Evolutionary conservation across 768 basidiomycete genomes (phyloP).

Genomic region (Mycena rosella): DNA sequence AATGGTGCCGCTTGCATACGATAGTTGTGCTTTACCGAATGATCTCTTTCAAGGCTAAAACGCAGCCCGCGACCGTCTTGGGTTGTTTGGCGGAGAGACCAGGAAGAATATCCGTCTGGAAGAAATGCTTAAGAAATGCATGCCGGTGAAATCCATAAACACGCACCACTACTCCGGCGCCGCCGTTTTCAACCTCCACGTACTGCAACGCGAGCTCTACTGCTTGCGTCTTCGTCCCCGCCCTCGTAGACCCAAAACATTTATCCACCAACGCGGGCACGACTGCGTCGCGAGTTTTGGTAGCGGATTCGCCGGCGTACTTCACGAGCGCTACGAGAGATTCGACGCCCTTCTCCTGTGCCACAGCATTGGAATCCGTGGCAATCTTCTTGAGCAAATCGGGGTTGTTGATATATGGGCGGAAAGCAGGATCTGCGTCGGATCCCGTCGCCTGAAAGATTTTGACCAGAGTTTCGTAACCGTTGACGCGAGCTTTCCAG

Average conservation of each 20-base stretch:
- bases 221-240: constrained; percentile 90
- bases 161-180: constrained; percentile 90
- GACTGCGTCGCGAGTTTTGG: constrained; percentile 83
- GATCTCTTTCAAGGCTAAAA: constrained; percentile 85
- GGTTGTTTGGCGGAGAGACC: constrained; percentile 95
- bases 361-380: constrained; percentile 94
- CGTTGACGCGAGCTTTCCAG: constrained; percentile 98
- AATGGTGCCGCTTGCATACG: background rate
- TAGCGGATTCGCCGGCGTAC: constrained; percentile 90
- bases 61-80: constrained; percentile 87
- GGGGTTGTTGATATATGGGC: constrained; percentile 83
- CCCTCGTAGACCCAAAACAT: constrained; percentile 90
- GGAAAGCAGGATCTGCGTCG: constrained; percentile 95
- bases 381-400: constrained; percentile 89
- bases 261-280: constrained; percentile 97
- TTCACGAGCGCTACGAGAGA: constrained; percentile 88
- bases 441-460: constrained; percentile 91
- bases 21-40: constrained; percentile 65
- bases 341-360: constrained; percentile 98
- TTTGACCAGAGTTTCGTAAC: constrained; percentile 89
- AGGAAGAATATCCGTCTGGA: constrained; percentile 80
- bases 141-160: constrained; percentile 47
- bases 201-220: constrained; percentile 90
- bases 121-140: constrained; percentile 31
- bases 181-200: constrained; percentile 93